These are phyloP conservation scores for Haplosporangium sp. DNA, from an alignment of 371 early-diverging fungal species.

Conservation along the genomic window DNA sequence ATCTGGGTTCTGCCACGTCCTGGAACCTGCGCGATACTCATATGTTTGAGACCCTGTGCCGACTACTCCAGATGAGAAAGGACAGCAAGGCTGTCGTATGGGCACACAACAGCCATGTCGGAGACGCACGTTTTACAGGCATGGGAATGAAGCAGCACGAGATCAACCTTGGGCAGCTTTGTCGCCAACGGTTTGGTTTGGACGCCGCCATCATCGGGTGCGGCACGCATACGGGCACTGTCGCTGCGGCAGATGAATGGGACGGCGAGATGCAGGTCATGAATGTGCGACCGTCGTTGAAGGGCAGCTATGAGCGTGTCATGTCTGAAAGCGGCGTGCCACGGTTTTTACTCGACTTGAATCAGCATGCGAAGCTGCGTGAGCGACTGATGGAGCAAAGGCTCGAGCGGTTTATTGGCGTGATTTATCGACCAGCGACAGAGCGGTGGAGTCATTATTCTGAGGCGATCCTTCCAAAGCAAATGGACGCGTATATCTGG, in stretches of 20 bases:
- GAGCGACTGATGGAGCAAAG: slow-evolving; percentile 1
- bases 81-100: slow-evolving; percentile 53
- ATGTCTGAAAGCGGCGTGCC: slow-evolving; percentile 6
- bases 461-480: slow-evolving; percentile 21
- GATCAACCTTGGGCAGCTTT: slow-evolving; percentile 55
- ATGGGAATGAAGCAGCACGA: slow-evolving; percentile 34
- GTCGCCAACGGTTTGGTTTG: slow-evolving; percentile 44
- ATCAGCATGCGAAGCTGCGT: background rate
- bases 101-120: slow-evolving; percentile 54
- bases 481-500: slow-evolving; percentile 46
- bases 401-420: slow-evolving; percentile 50
- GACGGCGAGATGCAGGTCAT: slow-evolving; percentile 21
- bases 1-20: slow-evolving; percentile 18
- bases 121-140: slow-evolving; percentile 47
- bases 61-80: slow-evolving; percentile 7
- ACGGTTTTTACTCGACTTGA: slow-evolving; percentile 1
- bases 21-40: slow-evolving; percentile 55
- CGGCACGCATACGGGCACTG: slow-evolving; percentile 44
- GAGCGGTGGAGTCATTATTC: slow-evolving; percentile 52
- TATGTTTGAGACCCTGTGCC: slow-evolving; percentile 38
- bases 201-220: slow-evolving; percentile 45
- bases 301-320: slow-evolving; percentile 8
- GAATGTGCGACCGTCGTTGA: slow-evolving; percentile 9
- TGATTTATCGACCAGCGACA: slow-evolving; percentile 52
- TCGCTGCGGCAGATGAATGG: slow-evolving; percentile 31